Evolutionary conservation across 2,329 filamentous ascomycete species (phyloP), one percentile per base, ranked within the genome.

Genomic region (Verticillium dahliae): DNA sequence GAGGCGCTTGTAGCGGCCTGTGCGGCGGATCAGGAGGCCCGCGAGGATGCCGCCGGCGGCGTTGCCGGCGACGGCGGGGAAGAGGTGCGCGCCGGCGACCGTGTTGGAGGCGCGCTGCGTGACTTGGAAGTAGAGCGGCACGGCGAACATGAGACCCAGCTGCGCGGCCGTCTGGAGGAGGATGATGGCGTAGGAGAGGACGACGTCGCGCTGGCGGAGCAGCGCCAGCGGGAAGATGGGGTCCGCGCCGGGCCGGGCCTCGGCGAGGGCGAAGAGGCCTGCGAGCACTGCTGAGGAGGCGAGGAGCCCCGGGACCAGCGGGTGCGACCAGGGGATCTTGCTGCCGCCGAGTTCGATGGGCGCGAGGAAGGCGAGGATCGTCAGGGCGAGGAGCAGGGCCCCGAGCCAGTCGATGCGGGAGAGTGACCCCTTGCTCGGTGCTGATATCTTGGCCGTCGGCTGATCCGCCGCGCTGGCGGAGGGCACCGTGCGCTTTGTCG

Each of bases 91-190:
- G 0, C 81, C 81, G 0, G 88, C 85, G 1, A 76, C 74, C 0
- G 86, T 85, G 56, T 82, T 85, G 1, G 83, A 85, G 2, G 80
- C 80, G 0, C 78, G 74, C 6, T 81, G 75, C 0, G 87, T 87
- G 1, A 88, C 81, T 62, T 89, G 85, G 66, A 91, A 91, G 72
- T 90, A 91, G 0, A 91, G 73, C 0, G 88, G 88, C 0, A 90
- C 81, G 0, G 82, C 80, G 60, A 85, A 87, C 82, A 90, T 86
- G 3, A 63, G 62, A 10, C 62, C 62, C 4, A 69, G 58, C 67
- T 91, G 88, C 0, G 85, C 83, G 1, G 80, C 78, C 1, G 76
- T 74, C 64, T 89, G 86, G 0, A 83, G 73, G 2, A 75, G 73
- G 33, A 79, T 76, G 41, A 87, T 81, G 0, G 81, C 62, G 62